Evolutionary conservation across 495 filamentous ascomycete genomes (phyloP), one percentile per base, ranked within the genome.

Genomic region (Amphirosellinia nigrospora): DNA sequence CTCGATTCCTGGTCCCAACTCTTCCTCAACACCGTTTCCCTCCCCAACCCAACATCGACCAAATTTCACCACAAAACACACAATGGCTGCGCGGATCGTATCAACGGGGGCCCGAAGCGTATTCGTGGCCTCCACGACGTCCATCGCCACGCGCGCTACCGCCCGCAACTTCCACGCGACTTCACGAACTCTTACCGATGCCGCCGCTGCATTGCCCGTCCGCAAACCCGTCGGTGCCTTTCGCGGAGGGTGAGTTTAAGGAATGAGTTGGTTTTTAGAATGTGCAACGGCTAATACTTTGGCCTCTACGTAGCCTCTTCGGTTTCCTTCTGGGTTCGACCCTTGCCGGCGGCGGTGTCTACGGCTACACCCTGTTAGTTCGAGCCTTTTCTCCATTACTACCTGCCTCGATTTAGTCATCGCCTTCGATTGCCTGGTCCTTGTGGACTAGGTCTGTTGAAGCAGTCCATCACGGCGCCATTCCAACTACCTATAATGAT

Each of bases 261-360:
- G 9, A 30, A 36, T 1, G 2, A 0, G 13, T n/a, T n/a, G 39
- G 10, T 6, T 8, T 21, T 39, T 19, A 6, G 28, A 62, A 32
- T 8, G 34, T 64, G 55, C 38, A 2, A 66, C 58, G 62, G 48
- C 70, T 66, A 52, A 75, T 38, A 6, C n/a, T 34, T 41, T 64
- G 19, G 21, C 5, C 3, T 59, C 19, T 43, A 26, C 34, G 62
- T 77, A 98, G 96, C 55, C 79, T 97, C 64, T 94, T 98, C 77
- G 96, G 96, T 68, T 98, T 99, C 86, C 89, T 99, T 46, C 84
- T 97, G 72, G 96, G 96, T 68, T 88, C 91, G 64, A 89, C 92
- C 43, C 84, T 92, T 66, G 89, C 95, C 39, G 94, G 93, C 75
- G 89, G 85, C 38, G 89, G 86, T 46, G 89, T 97, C 71, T 98